phyloP scores from a whole-genome alignment of 805 yeast species.

The Saccharomyces paradoxus region DNA sequence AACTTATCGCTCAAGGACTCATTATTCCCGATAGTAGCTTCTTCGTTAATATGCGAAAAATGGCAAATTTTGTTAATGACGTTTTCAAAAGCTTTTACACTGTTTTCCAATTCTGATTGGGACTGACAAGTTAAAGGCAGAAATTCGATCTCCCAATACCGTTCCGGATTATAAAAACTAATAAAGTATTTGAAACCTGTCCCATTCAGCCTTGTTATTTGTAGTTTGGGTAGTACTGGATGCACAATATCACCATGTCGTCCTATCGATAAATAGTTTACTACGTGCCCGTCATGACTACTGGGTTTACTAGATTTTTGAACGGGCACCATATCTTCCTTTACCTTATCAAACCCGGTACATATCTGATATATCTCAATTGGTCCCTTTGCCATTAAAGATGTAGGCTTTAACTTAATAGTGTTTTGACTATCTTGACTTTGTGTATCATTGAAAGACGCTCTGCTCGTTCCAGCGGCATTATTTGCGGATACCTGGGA shows the following conservation, averaged over 20 bases:
- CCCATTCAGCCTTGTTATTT: slow-evolving; percentile 43
- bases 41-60: slow-evolving; percentile 5
- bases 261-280: slow-evolving; percentile 28
- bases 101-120: background rate
- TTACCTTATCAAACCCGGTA: slow-evolving; percentile 13
- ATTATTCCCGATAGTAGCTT: background rate
- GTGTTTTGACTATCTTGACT: slow-evolving; percentile 3
- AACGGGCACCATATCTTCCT: slow-evolving; percentile 5
- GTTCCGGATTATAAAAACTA: slow-evolving; percentile 63
- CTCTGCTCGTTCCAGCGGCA: slow-evolving; percentile 4
- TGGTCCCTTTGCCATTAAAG: slow-evolving; percentile 21
- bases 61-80: slow-evolving; percentile 23
- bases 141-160: slow-evolving; percentile 57
- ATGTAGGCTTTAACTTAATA: slow-evolving; percentile 6
- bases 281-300: slow-evolving; percentile 3
- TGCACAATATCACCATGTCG: slow-evolving; percentile 41
- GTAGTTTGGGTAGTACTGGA: slow-evolving; percentile 61
- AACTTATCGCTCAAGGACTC: background rate
- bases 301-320: background rate
- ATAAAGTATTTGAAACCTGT: slow-evolving; percentile 40
- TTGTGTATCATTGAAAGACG: background rate
- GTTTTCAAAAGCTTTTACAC: slow-evolving; percentile 23
- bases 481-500: background rate
- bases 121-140: slow-evolving; percentile 10
- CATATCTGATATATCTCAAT: slow-evolving; percentile 28